Percentiles rank a stretch among this genome's conserved stretches.
phyloP scores from a whole-genome alignment of 257 asterid species.

The Solanum dulcamara region DNA sequence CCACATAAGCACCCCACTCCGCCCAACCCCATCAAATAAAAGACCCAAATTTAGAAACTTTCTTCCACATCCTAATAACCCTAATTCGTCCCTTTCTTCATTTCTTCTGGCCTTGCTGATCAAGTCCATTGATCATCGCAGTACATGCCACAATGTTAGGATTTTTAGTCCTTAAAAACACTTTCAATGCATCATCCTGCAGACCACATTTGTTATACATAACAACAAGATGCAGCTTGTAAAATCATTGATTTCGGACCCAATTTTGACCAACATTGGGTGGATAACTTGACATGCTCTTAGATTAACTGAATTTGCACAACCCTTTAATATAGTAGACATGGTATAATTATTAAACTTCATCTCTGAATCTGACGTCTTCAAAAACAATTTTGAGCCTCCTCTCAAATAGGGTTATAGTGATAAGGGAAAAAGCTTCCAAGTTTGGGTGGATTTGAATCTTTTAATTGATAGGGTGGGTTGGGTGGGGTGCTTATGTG shows the following conservation, averaged over 20 bases:
- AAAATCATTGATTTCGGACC: conserved; percentile 52
- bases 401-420: too few species aligned
- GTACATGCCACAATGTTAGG: conserved; percentile 83
- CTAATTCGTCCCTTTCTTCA: too few species aligned
- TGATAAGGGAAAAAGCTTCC: too few species aligned
- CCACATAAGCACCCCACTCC: too few species aligned
- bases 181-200: conserved; percentile 46
- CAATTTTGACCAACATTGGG: conserved; percentile 50
- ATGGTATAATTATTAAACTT: conserved; percentile 50
- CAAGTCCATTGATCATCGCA: conserved; percentile 56
- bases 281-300: conserved; percentile 54
- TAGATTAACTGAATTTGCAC: conserved; percentile 35
- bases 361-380: conserved; percentile 46
- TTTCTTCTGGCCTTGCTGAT: conserved; percentile 61
- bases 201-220: conserved; percentile 70
- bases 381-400: conserved; percentile 37
- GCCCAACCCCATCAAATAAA: too few species aligned
- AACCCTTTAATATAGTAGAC: conserved; percentile 66
- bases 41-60: too few species aligned
- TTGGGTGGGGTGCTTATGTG: too few species aligned
- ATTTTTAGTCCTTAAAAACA: conserved; percentile 37
- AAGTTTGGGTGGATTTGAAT: too few species aligned
- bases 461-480: too few species aligned
- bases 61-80: too few species aligned
- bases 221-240: conserved; percentile 56